These are phyloP conservation scores for Solanum dulcamara DNA, from an alignment of 257 asterid species.

Conservation along the genomic window DNA sequence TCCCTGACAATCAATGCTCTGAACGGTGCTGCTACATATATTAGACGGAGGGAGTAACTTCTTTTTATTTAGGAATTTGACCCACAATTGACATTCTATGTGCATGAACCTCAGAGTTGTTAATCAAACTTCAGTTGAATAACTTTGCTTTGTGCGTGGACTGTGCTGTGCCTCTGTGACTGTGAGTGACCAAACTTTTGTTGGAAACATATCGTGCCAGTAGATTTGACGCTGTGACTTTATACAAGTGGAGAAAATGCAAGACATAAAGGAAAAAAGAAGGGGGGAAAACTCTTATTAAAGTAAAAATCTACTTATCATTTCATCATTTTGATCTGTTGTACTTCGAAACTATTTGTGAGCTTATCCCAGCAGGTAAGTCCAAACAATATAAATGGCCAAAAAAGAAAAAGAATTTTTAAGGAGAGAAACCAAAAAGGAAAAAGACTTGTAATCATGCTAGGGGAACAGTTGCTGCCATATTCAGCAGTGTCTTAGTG, in stretches of 20 bases:
- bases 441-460: background rate
- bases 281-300: background rate
- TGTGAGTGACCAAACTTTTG: background rate
- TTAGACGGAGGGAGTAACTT: no score
- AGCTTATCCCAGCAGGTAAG: background rate
- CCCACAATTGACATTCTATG: background rate
- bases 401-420: background rate
- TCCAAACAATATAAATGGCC: background rate
- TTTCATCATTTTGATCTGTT: background rate
- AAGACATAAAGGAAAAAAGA: background rate
- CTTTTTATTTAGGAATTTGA: background rate
- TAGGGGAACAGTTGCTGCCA: background rate
- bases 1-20: no score
- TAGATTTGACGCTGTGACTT: background rate
- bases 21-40: no score
- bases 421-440: background rate
- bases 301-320: background rate
- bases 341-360: background rate
- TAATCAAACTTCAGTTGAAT: background rate
- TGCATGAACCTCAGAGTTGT: background rate
- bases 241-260: background rate
- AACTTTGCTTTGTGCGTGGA: background rate
- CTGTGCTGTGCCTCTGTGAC: background rate
- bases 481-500: background rate
- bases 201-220: background rate